A percentile compares a stretch with the other conserved stretches of the same genome.
Evolutionary conservation across 495 filamentous ascomycete genomes (phyloP).

Genomic region (Bacidia gigantensis): DNA sequence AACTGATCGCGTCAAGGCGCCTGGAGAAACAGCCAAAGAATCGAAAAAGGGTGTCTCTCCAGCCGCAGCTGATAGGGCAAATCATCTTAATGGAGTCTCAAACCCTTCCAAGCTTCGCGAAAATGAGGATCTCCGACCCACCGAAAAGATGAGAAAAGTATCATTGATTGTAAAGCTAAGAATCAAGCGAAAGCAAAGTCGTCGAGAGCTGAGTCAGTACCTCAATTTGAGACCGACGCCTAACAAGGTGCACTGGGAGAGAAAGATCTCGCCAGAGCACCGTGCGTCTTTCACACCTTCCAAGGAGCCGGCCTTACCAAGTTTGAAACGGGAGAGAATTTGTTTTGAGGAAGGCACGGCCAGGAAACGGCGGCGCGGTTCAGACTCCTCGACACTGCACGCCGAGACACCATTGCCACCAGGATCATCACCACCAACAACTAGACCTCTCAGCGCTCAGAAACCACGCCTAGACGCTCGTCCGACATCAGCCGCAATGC

Average conservation of each 20-base stretch:
- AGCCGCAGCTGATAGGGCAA: too few relatives aligned
- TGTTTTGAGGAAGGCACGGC: slow-evolving; percentile 1
- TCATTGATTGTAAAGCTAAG: slow-evolving; percentile 7
- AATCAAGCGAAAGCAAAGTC: slow-evolving; percentile 10
- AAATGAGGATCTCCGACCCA: neutral
- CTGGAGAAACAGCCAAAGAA: neutral
- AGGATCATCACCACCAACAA: neutral
- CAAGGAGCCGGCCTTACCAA: neutral
- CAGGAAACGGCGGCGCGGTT: slow-evolving; percentile 2
- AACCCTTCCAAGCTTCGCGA: neutral
- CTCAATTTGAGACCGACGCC: slow-evolving; percentile 10
- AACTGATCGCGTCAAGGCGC: too few relatives aligned
- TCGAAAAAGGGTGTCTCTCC: neutral
- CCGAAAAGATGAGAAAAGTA: neutral
- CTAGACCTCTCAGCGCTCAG: neutral
- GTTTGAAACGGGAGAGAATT: neutral
- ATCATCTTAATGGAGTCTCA: neutral
- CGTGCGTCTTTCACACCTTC: neutral
- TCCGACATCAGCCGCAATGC: slow-evolving; percentile 12
- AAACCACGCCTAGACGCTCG: slow-evolving; percentile 4
- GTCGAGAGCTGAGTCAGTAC: slow-evolving; percentile 6
- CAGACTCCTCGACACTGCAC: neutral
- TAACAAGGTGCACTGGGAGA: slow-evolving; percentile 3
- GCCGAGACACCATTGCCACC: neutral
- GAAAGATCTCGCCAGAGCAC: neutral